These are phyloP conservation scores for Acanthamoeba lenticulata DNA, from an alignment of 208 protist genomes.

Conservation along the genomic window DNA sequence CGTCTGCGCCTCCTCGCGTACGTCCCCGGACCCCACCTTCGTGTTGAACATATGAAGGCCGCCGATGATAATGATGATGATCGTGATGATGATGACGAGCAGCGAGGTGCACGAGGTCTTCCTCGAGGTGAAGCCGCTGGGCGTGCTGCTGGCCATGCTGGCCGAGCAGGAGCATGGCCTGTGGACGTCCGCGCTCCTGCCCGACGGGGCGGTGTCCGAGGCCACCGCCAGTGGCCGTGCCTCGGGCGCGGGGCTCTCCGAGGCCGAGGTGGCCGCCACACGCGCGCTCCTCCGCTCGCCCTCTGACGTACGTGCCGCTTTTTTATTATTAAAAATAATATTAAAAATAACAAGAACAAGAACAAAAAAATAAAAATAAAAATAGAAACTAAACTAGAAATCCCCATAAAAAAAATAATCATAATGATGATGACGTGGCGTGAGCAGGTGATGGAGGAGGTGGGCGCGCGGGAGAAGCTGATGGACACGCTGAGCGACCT, in stretches of 20 bases:
- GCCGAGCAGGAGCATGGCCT: not conserved
- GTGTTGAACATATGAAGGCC: not conserved
- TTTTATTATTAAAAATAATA: too few species aligned
- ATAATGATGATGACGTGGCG: too few species aligned
- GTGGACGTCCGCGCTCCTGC: too few species aligned
- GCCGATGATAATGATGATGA: too few species aligned
- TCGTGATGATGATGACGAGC: not conserved
- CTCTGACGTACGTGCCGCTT: not conserved
- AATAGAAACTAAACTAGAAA: too few species aligned
- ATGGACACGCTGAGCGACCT: not conserved
- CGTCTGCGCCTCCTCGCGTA: not conserved
- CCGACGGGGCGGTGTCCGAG: not conserved
- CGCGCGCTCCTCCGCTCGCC: not conserved
- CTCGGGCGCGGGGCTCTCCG: not conserved
- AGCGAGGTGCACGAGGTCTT: conserved; percentile 17
- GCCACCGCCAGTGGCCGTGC: too few species aligned
- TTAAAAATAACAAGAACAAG: too few species aligned
- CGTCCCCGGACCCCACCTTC: not conserved
- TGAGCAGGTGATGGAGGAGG: not conserved
- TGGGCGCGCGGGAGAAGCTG: not conserved
- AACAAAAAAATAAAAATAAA: too few species aligned
- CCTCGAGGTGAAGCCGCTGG: not conserved
- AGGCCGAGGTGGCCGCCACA: not conserved
- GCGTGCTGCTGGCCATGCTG: not conserved
- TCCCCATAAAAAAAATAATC: too few species aligned